Conservation (phyloP, 1,139 yeast genomes). For the Yamadazyma sp. region DNA sequence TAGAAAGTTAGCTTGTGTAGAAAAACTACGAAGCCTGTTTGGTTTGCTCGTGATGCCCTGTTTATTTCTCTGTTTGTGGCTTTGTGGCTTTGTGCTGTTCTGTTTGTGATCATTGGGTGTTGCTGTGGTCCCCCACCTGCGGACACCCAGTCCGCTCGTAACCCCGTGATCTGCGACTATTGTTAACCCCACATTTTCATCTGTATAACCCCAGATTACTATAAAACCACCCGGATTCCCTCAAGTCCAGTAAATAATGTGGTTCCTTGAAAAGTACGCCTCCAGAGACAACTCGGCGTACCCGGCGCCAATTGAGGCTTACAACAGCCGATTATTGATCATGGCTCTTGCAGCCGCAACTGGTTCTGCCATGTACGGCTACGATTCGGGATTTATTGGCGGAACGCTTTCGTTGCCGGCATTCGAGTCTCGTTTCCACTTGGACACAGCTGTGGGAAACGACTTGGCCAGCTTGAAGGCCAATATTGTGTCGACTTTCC, state of each 20-base stretch:
- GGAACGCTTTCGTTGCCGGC: slow-evolving; percentile 42
- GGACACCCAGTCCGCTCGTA: too few species aligned
- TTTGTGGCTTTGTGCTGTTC: too few species aligned
- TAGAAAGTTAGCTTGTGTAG: too few species aligned
- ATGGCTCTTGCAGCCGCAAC: slow-evolving; percentile 44
- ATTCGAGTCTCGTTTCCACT: slow-evolving; percentile 35
- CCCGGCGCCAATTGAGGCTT: slow-evolving; percentile 35
- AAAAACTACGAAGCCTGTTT: too few species aligned
- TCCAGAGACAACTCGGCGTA: slow-evolving; percentile 31
- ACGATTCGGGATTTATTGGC: slow-evolving; percentile 46
- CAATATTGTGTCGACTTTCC: slow-evolving; percentile 43
- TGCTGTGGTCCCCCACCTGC: too few species aligned
- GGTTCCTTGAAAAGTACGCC: slow-evolving; percentile 6
- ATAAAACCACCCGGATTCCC: background rate
- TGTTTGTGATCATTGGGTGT: too few species aligned
- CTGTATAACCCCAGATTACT: too few species aligned
- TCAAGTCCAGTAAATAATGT: background rate
- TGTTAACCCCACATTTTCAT: background rate
- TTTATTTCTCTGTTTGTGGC: too few species aligned
- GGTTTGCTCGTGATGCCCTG: too few species aligned
- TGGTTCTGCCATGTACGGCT: slow-evolving; percentile 39
- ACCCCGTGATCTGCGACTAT: too few species aligned
- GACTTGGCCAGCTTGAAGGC: slow-evolving; percentile 29
- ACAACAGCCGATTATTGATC: slow-evolving; percentile 34
- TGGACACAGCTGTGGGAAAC: slow-evolving; percentile 21